Conservation (phyloP, 805 yeast species). For the Debaryomyces castellii region DNA sequence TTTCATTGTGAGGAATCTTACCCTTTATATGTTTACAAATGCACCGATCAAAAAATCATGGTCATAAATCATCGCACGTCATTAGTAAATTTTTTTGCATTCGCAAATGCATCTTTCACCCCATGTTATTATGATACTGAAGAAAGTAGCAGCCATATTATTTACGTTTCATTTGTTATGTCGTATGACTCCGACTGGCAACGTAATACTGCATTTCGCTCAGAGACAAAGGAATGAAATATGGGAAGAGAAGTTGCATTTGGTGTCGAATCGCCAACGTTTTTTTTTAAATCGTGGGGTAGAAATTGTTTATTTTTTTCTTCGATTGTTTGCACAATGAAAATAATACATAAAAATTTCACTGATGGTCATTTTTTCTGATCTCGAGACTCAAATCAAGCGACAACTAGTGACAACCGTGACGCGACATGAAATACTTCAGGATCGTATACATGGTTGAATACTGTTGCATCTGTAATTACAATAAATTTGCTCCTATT, state of each 20-base stretch:
- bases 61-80: conserved; percentile 2
- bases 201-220: neutral
- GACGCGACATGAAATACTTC: no score
- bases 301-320: neutral
- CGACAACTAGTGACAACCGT: neutral
- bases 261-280: neutral
- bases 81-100: neutral
- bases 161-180: neutral
- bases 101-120: conserved; percentile 1
- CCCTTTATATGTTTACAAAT: conserved; percentile 1
- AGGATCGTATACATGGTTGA: no score
- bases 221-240: neutral
- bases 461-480: no score
- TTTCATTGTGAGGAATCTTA: neutral
- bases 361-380: neutral
- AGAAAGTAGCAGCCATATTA: neutral
- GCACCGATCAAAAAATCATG: neutral
- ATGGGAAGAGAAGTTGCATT: neutral
- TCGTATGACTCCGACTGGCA: neutral
- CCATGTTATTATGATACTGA: neutral
- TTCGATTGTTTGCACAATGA: neutral
- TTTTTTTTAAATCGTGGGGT: neutral
- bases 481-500: no score
- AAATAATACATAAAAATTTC: neutral
- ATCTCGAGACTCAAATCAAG: neutral